Conservation (phyloP, 176 grass and related monocot genomes). For the Rhynchospora tenuis region DNA sequence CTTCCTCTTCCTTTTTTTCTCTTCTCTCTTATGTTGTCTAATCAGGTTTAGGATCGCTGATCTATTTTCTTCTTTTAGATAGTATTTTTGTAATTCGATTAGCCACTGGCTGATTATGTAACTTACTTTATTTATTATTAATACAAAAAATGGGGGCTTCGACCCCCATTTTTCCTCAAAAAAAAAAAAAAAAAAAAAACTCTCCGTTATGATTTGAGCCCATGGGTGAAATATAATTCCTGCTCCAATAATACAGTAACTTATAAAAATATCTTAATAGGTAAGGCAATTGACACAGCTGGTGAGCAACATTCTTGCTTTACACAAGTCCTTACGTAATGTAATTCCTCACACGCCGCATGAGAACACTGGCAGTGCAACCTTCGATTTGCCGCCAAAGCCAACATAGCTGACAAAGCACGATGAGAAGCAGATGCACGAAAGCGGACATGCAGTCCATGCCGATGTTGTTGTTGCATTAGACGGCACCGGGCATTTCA, state of each 20-base stretch:
- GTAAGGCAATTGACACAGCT: conserved; percentile 53
- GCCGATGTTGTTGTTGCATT: conserved; percentile 70
- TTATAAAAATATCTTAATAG: background rate
- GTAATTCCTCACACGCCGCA: conserved; percentile 33
- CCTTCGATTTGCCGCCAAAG: conserved; percentile 39
- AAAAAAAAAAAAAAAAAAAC: no score
- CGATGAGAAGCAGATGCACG: conserved; percentile 3
- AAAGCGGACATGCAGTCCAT: conserved; percentile 13
- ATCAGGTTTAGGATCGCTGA: no score
- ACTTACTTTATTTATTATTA: no score
- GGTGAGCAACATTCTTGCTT: conserved; percentile 73
- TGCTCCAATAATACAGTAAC: background rate
- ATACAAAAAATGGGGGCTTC: no score
- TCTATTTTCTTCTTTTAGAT: no score
- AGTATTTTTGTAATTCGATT: no score
- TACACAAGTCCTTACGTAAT: conserved; percentile 53
- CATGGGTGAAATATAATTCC: background rate
- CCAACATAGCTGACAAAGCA: conserved; percentile 54
- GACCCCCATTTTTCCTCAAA: no score
- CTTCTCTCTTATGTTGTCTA: no score
- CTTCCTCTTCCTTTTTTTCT: no score
- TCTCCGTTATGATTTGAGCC: background rate
- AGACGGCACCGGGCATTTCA: conserved; percentile 74
- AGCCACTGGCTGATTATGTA: no score
- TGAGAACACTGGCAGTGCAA: conserved; percentile 16